Base-by-base conservation (phyloP, 768 basidiomycete genomes). In the Pulveroboletus sp. region DNA sequence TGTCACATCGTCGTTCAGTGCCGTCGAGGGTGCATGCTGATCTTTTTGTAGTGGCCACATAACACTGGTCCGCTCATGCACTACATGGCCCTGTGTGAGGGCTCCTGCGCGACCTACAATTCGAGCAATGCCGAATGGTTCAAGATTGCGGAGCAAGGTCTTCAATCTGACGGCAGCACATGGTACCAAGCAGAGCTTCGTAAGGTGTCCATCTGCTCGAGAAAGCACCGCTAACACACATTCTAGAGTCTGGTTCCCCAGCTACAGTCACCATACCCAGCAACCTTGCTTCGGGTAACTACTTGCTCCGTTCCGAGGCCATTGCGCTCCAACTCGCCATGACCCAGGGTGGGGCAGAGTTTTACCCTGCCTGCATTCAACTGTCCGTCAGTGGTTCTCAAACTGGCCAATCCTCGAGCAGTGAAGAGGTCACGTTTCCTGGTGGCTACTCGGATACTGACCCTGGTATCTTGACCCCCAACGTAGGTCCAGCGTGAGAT, bases 301-400 rank as follows among this genome's bases (percentile, higher is more conserved):
- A 90, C 63, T 67, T 90, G 43, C 63, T 89, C 57, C 85, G 89
- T 3, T 80, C 87, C 65, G 88, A 89, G 35, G 75, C 90, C 65
- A 82, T 91, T 58, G 73, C 83, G 7, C 79, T 91, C n/a, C 88
- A 91, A 56, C 71, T 79, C 35, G 87, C 76, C 15, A 69, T 62
- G 35, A 47, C 61, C 11, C 2, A 49, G 15, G 81, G 82, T 8
- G 85, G 85, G 26, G 87, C 84, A 3, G 68, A 68, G 46, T 68
- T 67, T 43, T 68, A 68, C 36, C 57, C 61, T 2, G 37, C 61
- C 17, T 68, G 67, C 41, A 50, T 57, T 17, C 66, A 68, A 27
- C 15, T 69, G 12, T 43, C 46, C 1, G 51, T 68, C 40, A 63
- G 66, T 10, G 66, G 66, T 3, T 61, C 57, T 43, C 62, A 68